These are phyloP conservation scores for Astrocystis sublimbata DNA, from an alignment of 495 filamentous ascomycete genomes.

Conservation along the genomic window DNA sequence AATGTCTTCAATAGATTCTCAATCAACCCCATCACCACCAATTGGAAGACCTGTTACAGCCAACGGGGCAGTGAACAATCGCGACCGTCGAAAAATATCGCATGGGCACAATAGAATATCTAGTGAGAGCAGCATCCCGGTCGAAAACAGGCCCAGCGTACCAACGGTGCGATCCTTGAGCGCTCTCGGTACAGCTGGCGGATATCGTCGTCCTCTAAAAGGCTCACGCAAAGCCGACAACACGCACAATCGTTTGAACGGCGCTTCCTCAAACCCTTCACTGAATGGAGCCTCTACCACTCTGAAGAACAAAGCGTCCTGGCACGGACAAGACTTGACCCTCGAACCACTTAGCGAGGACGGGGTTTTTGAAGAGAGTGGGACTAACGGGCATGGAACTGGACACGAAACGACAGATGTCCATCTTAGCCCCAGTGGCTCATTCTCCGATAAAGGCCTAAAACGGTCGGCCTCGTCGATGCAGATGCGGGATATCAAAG, in stretches of 20 bases:
- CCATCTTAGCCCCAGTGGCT: slow-evolving; percentile 43
- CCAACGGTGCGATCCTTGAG: slow-evolving; percentile 46
- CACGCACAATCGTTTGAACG: slow-evolving; percentile 28
- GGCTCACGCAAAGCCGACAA: slow-evolving; percentile 42
- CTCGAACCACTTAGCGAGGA: slow-evolving; percentile 45
- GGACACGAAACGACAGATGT: slow-evolving; percentile 34
- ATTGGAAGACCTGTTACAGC: slow-evolving; percentile 38
- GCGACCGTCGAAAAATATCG: slow-evolving; percentile 20
- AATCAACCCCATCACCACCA: slow-evolving; percentile 47
- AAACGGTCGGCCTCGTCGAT: slow-evolving; percentile 58
- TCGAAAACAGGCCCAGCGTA: slow-evolving; percentile 36
- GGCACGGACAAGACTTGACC: slow-evolving; percentile 20
- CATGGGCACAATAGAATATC: slow-evolving; percentile 44
- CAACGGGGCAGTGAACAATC: slow-evolving; percentile 28
- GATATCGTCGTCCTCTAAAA: slow-evolving; percentile 46
- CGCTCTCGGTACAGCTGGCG: slow-evolving; percentile 50
- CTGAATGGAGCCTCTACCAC: slow-evolving; percentile 18
- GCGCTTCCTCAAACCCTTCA: slow-evolving; percentile 14
- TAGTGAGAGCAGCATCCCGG: slow-evolving; percentile 47
- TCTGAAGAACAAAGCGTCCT: slow-evolving; percentile 23
- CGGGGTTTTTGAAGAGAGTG: slow-evolving; percentile 32
- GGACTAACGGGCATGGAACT: slow-evolving; percentile 14
- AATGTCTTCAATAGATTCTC: slow-evolving; percentile 56
- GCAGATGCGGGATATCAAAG: slow-evolving; percentile 80
- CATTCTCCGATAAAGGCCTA: slow-evolving; percentile 41